Percentiles rank a stretch among this genome's conserved stretches.
phyloP scores from a whole-genome alignment of 352 stramenopile species.

The Globisporangium rhizosaccharum region DNA sequence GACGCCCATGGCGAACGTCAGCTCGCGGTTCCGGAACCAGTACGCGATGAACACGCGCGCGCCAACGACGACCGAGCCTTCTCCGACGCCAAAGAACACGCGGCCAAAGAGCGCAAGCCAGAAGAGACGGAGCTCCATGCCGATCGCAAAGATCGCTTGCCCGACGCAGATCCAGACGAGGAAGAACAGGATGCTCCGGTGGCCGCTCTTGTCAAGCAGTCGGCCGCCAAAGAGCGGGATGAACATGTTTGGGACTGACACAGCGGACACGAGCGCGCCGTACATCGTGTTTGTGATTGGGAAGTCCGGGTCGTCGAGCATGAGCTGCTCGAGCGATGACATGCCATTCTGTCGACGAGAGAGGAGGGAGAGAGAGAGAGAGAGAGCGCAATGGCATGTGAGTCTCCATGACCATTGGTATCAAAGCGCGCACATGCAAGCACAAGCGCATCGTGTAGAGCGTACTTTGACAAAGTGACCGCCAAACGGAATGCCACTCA shows the following conservation, averaged over 20 bases:
- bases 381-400: neutral
- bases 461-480: slow-evolving; percentile 82
- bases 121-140: slow-evolving; percentile 66
- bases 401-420: neutral
- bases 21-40: slow-evolving; percentile 75
- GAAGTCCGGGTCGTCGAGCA: slow-evolving; percentile 71
- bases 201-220: slow-evolving; percentile 73
- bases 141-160: slow-evolving; percentile 72
- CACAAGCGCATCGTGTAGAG: neutral
- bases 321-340: slow-evolving; percentile 75
- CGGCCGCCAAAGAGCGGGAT: slow-evolving; percentile 71
- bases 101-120: slow-evolving; percentile 78
- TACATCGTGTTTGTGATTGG: slow-evolving; percentile 85
- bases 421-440: neutral
- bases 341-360: slow-evolving; percentile 52
- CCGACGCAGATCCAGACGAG: slow-evolving; percentile 77
- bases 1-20: slow-evolving; percentile 88
- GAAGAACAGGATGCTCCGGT: slow-evolving; percentile 74
- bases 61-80: slow-evolving; percentile 76
- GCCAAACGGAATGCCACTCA: slow-evolving; percentile 82
- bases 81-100: slow-evolving; percentile 79
- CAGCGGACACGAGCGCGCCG: slow-evolving; percentile 67
- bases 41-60: slow-evolving; percentile 78
- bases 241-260: slow-evolving; percentile 84
- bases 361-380: neutral